Conservation (phyloP, 257 asterid species). For the Solanum acaule region DNA sequence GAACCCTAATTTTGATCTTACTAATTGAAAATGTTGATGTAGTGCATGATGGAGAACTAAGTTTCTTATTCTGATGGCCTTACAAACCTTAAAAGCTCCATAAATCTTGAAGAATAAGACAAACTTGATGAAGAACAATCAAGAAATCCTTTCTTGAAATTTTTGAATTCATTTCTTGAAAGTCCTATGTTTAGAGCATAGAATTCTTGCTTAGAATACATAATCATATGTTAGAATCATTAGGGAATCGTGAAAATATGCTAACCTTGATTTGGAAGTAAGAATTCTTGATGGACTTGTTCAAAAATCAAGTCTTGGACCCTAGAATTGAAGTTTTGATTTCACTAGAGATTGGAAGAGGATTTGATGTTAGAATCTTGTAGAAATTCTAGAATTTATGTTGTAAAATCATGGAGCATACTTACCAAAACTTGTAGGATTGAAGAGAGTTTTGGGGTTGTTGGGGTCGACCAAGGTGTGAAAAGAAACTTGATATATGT, state of each 20-base stretch:
- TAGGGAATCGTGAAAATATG: not conserved
- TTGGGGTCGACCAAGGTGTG: not conserved
- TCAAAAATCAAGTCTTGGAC: too few species aligned
- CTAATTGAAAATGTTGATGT: not conserved
- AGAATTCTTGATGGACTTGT: too few species aligned
- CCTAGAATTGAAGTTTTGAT: too few species aligned
- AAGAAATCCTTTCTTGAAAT: not conserved
- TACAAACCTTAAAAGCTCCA: not conserved
- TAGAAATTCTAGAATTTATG: not conserved
- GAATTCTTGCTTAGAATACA: not conserved
- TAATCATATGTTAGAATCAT: not conserved
- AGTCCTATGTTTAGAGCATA: not conserved
- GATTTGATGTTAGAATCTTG: not conserved
- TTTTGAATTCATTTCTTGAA: not conserved
- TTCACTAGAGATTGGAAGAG: not conserved
- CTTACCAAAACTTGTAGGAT: not conserved
- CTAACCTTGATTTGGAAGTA: not conserved
- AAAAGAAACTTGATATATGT: too few species aligned
- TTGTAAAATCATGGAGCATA: not conserved
- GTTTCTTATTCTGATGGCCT: not conserved
- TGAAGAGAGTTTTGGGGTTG: not conserved
- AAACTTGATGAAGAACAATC: not conserved
- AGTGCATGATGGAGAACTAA: not conserved
- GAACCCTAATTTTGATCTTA: not conserved
- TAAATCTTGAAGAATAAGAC: not conserved